These are phyloP conservation scores for Ormosia emarginata DNA, from an alignment of 306 rosid genomes.

Conservation along the genomic window DNA sequence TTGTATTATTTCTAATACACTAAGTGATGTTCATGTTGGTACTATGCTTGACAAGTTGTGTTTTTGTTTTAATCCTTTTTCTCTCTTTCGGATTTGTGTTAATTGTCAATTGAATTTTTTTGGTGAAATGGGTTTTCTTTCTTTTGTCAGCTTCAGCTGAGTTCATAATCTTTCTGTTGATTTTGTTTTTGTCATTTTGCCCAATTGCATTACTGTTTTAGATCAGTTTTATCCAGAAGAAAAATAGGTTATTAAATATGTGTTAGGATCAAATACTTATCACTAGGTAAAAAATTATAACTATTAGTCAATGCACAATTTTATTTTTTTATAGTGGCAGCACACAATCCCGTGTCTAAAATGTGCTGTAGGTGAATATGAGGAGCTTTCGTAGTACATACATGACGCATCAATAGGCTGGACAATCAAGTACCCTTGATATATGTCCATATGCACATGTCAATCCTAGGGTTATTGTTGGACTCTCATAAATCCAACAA, in stretches of 20 bases:
- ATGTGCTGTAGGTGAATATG: too few species aligned
- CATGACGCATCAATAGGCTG: too few species aligned
- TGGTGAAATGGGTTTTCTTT: background rate
- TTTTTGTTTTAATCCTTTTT: background rate
- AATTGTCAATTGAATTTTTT: background rate
- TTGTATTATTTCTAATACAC: too few species aligned
- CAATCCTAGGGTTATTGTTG: too few species aligned
- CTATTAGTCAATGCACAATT: too few species aligned
- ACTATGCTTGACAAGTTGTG: conserved; percentile 86
- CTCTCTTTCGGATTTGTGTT: background rate
- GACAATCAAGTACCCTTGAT: too few species aligned
- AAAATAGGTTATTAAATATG: background rate
- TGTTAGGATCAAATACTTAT: background rate
- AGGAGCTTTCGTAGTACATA: too few species aligned
- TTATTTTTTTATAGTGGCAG: too few species aligned
- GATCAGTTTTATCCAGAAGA: background rate
- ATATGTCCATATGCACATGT: too few species aligned
- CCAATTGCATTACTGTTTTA: background rate
- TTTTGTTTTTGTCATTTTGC: conserved; percentile 14
- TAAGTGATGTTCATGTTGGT: too few species aligned
- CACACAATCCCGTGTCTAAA: too few species aligned
- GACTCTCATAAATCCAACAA: too few species aligned
- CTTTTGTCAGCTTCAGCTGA: background rate
- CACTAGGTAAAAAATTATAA: background rate
- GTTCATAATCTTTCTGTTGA: background rate